phyloP scores from a whole-genome alignment of 345 rosid species.

The Dimocarpus longan region DNA sequence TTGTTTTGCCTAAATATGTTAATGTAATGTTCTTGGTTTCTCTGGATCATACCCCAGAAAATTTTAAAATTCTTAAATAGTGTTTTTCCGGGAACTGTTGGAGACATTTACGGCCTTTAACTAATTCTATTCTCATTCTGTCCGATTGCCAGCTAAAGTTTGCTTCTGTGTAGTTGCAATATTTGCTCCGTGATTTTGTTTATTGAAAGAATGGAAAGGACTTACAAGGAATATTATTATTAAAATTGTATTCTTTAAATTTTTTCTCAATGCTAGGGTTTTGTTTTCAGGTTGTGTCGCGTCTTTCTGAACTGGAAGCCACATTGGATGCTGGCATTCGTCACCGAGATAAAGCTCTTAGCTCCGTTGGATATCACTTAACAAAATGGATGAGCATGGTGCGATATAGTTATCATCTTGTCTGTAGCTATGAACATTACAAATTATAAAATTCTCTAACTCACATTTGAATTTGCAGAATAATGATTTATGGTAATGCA shows the following conservation, averaged over 20 bases:
- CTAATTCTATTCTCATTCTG: neutral
- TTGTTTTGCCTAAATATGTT: neutral
- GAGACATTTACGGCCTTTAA: neutral
- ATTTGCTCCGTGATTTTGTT: neutral
- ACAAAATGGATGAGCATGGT: conserved; percentile 85
- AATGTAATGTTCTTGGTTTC: conserved; percentile 7
- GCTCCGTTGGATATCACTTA: conserved; percentile 67
- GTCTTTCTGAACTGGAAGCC: conserved; percentile 91
- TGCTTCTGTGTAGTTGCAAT: neutral
- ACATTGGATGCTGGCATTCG: conserved; percentile 87
- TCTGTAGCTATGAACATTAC: neutral
- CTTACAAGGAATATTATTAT: neutral
- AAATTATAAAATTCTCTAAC: neutral
- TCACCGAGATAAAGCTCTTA: conserved; percentile 75
- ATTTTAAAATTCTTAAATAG: neutral
- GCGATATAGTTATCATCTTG: conserved; percentile 21
- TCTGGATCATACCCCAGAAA: conserved; percentile 2
- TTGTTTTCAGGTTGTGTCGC: conserved; percentile 68
- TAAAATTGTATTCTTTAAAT: neutral
- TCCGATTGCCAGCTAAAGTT: neutral
- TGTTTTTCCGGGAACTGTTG: neutral
- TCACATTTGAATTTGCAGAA: neutral
- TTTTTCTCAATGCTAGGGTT: conserved; percentile 23
- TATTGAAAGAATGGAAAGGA: neutral
- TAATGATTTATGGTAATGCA: conserved; percentile 8